A percentile compares a stretch with the other conserved stretches of the same genome.
Conservation (phyloP, 495 filamentous ascomycete species). For the Aspergillus asperescens region DNA sequence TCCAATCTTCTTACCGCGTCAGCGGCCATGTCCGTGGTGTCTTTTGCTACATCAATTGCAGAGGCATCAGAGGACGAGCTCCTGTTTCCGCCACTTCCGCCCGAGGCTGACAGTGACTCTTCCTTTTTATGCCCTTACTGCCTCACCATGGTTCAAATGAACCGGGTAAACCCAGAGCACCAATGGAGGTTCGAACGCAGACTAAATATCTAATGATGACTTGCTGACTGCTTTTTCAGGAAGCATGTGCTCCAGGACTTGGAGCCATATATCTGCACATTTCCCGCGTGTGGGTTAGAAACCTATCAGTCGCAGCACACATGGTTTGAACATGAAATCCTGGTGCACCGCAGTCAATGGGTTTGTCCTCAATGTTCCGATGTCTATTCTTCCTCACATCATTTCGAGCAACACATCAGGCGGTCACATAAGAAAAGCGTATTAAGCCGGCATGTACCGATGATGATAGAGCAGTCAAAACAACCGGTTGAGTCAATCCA, state of each 20-base stretch:
- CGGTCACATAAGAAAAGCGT: not conserved
- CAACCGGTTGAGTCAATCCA: not conserved
- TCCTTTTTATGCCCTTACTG: conserved; percentile 1
- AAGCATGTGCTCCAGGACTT: not conserved
- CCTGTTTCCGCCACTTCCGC: not conserved
- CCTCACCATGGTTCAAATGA: not conserved
- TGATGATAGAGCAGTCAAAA: not conserved
- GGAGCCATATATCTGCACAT: conserved; percentile 2
- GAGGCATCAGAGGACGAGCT: not conserved
- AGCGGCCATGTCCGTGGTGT: not conserved
- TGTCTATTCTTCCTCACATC: not conserved
- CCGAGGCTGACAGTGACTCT: not conserved
- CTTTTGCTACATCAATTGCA: not conserved
- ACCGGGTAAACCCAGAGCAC: not conserved
- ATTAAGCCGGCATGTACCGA: not conserved
- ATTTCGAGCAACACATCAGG: not conserved
- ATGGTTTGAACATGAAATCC: conserved; percentile 3
- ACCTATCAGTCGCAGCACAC: not conserved
- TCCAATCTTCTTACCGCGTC: not conserved
- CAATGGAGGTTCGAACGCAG: not conserved
- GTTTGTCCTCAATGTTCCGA: not conserved
- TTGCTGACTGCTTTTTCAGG: not conserved
- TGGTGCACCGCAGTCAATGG: not conserved
- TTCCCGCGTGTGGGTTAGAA: not conserved
- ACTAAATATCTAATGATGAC: not conserved